Percentiles rank a stretch among this genome's conserved stretches.
Conservation (phyloP, 306 rosid genomes). For the Vigna angularis region DNA sequence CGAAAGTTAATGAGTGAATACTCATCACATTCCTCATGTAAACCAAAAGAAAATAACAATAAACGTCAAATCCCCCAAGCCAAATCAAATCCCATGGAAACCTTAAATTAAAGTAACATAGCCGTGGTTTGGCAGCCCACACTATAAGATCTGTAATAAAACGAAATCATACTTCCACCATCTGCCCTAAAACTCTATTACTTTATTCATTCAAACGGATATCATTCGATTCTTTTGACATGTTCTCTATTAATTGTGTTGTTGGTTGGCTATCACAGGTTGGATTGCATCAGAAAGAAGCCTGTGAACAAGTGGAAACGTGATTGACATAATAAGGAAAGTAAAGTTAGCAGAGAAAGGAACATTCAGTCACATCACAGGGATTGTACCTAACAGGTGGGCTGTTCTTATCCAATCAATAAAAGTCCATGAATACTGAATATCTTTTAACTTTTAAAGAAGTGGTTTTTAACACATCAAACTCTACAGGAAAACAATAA, state of each 20-base stretch:
- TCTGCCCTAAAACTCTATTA: constrained; percentile 13
- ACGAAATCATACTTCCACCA: constrained; percentile 26
- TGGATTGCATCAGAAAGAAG: constrained; percentile 40
- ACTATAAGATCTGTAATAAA: constrained; percentile 24
- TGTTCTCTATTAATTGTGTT: constrained; percentile 8
- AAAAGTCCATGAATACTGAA: constrained; percentile 25
- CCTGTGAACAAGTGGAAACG: constrained; percentile 23
- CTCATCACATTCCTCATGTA: constrained; percentile 2
- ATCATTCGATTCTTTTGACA: constrained; percentile 23
- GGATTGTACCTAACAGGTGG: constrained; percentile 44
- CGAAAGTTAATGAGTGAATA: constrained; percentile 2
- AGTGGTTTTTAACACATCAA: constrained; percentile 16
- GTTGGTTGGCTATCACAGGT: constrained; percentile 41
- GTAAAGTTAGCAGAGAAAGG: constrained; percentile 14
- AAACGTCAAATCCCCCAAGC: background rate
- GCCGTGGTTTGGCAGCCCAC: background rate
- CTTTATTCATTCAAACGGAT: constrained; percentile 32
- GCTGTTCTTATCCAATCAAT: constrained; percentile 38
- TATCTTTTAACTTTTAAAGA: constrained; percentile 17
- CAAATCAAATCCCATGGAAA: background rate
- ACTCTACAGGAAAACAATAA: constrained; percentile 14
- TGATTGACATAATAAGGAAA: constrained; percentile 28
- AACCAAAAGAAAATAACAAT: background rate
- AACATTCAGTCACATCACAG: constrained; percentile 40
- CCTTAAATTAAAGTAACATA: background rate